Base-by-base conservation (phyloP, 176 grass and related monocot species). In the Puya raimondii region DNA sequence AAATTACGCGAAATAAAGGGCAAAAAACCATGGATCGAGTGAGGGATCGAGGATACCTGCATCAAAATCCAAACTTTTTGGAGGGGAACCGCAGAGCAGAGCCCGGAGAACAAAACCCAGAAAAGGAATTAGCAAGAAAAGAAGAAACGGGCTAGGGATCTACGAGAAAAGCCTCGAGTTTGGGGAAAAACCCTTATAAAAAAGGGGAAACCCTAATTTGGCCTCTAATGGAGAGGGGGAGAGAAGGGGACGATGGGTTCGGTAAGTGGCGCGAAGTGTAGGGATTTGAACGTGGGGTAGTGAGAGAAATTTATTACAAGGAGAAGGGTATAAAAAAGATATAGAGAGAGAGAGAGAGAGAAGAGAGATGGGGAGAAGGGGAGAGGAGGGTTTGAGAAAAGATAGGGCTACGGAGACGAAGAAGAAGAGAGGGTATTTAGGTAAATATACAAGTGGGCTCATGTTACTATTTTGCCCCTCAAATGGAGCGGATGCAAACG, bases 381-480 rank as follows among this genome's bases (percentile, higher is more conserved):
- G 56, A 22, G 18, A 63, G 73, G 48, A 64, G 68, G 47, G 65
- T 61, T 61, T 22, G 68, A 50, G 70, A 70, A 70, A 67, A 9
- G 53, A 5, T 2, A 47, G 49, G 77, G 71, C 49, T 52, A 64
- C 27, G 76, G 71, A 58, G 25, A 70, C 51, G 23, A 57, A 56
- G 63, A 47, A 63, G 52, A 65, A 27, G 42, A 73, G 80, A 76
- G 88, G 88, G 88, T 2, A 86, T 86, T 91, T 84, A 84, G 74
- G 88, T 86, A 80, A 91, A 76, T 49, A 86, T 8, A 13, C 16
- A 1, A 3, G 13, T 59, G 3, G 0, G 14, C 72, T 63, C 53
- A 73, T 76, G 82, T 90, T 74, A 85, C 87, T 2, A 10, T 74
- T 76, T 86, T 90, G 63, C 87, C 87, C 84, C 65, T 53, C 3